A percentile compares a stretch with the other conserved stretches of the same genome.
Conservation (phyloP, 371 early-diverging fungal species). For the Lichtheimia corymbifera region DNA sequence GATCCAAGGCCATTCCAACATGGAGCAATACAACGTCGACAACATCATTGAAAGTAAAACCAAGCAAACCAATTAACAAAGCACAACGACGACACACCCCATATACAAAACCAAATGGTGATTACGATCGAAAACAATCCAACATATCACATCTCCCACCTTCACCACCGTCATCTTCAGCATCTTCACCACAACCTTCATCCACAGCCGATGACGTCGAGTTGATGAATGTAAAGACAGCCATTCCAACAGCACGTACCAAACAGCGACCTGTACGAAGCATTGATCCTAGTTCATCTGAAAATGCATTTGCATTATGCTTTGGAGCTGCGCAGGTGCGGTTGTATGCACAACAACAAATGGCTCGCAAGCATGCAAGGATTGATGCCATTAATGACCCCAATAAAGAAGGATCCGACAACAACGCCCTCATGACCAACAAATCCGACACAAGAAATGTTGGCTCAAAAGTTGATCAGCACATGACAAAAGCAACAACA, state of each 20-base stretch:
- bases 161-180: too few species aligned
- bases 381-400: too few species aligned
- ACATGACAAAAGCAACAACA: background rate
- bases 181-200: too few species aligned
- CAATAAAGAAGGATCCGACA: too few species aligned
- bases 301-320: background rate
- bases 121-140: too few species aligned
- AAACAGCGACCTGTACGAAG: conserved; percentile 1
- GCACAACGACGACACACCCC: background rate
- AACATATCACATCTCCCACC: too few species aligned
- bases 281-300: background rate
- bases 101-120: too few species aligned
- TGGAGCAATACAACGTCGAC: too few species aligned
- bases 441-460: too few species aligned
- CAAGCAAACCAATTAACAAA: background rate
- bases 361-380: too few species aligned
- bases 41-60: background rate
- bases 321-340: background rate
- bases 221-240: background rate
- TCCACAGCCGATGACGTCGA: too few species aligned
- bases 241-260: background rate
- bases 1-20: conserved; percentile 1
- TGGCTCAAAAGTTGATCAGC: background rate
- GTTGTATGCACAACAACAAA: background rate
- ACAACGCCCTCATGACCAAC: too few species aligned